phyloP scores from a whole-genome alignment of 495 filamentous ascomycete species.

The Penicillium verhagenii region DNA sequence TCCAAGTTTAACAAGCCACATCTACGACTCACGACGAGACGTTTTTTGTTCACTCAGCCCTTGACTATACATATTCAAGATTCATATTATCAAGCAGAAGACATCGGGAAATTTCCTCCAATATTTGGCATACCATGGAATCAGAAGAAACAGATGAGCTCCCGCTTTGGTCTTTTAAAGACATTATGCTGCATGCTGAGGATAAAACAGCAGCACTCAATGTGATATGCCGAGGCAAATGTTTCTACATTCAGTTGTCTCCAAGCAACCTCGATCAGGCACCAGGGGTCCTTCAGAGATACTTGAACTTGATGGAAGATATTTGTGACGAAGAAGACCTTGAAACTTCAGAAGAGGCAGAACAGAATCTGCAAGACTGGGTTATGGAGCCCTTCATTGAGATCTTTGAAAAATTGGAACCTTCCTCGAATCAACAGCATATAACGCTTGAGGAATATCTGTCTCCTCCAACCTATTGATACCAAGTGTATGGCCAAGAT shows the following conservation, averaged over 20 bases:
- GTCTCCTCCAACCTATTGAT: neutral
- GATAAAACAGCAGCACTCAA: neutral
- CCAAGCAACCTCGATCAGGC: neutral
- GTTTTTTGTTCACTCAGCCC: no score
- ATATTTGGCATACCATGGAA: no score
- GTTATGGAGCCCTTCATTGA: neutral
- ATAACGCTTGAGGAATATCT: neutral
- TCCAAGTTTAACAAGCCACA: no score
- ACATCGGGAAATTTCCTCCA: no score
- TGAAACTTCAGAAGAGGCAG: conserved; percentile 8
- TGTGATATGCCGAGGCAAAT: neutral
- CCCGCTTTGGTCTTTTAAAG: neutral
- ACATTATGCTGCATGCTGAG: neutral
- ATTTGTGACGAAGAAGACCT: conserved; percentile 3
- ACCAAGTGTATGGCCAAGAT: neutral
- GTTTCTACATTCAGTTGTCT: neutral
- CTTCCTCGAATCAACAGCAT: neutral
- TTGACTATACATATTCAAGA: no score
- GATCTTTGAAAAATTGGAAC: neutral
- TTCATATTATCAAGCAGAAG: no score
- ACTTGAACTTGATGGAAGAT: neutral
- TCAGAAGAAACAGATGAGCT: no score
- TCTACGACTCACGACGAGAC: no score
- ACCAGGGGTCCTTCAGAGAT: neutral
- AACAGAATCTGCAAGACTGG: neutral